These are phyloP conservation scores for Chenopodium quinoa DNA, from an alignment of 148 eudicot genomes.

Conservation along the genomic window DNA sequence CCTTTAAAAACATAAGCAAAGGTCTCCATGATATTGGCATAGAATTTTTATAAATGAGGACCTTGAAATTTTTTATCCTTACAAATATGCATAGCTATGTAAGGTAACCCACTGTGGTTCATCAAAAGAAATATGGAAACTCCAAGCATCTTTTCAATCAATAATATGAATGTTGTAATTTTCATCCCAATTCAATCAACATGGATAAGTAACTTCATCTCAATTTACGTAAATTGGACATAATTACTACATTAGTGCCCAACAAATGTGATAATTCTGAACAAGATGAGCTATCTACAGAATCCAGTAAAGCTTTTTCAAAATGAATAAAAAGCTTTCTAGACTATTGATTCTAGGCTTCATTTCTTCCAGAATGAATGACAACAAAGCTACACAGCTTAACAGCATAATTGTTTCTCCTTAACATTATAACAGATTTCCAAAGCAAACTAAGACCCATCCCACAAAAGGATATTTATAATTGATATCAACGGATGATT, in stretches of 20 bases:
- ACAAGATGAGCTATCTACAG: not conserved
- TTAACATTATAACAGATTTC: not conserved
- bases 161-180: not conserved
- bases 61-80: not conserved
- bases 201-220: not conserved
- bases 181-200: not conserved
- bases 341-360: not conserved
- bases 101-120: not conserved
- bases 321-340: not conserved
- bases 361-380: not conserved
- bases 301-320: not conserved
- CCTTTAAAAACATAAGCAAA: not conserved
- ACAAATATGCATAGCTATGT: not conserved
- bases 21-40: not conserved
- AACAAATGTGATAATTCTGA: not conserved
- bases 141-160: not conserved
- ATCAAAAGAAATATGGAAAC: not conserved
- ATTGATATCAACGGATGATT: not conserved
- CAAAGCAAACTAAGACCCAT: not conserved
- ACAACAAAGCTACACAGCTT: not conserved
- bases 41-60: not conserved
- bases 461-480: not conserved
- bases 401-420: not conserved
- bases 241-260: not conserved
- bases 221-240: not conserved